These are phyloP conservation scores for Saxispiralis lemnorum DNA, from an alignment of 495 filamentous ascomycete species.

Conservation along the genomic window DNA sequence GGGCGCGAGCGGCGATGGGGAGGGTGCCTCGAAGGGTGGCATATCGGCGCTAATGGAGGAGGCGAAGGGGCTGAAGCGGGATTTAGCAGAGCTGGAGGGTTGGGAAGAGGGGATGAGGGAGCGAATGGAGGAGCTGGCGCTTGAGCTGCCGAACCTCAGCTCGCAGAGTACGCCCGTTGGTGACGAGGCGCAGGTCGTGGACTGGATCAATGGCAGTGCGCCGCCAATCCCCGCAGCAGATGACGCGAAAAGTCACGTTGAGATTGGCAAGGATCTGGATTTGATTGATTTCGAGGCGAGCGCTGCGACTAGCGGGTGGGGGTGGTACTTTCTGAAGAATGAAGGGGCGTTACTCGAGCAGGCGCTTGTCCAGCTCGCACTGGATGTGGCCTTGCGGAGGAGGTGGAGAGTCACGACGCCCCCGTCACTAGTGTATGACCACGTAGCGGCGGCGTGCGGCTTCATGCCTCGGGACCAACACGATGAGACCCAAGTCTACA, in stretches of 20 bases:
- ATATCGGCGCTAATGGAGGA: slow-evolving; percentile 41
- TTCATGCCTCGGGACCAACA: slow-evolving; percentile 84
- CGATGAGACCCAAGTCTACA: slow-evolving; percentile 81
- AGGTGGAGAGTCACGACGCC: slow-evolving; percentile 66
- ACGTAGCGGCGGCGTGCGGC: slow-evolving; percentile 77
- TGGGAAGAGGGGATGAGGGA: slow-evolving; percentile 40
- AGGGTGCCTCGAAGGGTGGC: slow-evolving; percentile 12
- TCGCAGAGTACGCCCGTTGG: slow-evolving; percentile 58
- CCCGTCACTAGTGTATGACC: slow-evolving; percentile 78
- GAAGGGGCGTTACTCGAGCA: slow-evolving; percentile 84
- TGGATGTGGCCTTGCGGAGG: slow-evolving; percentile 45
- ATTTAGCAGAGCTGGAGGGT: slow-evolving; percentile 40
- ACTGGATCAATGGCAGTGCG: slow-evolving; percentile 62
- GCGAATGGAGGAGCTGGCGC: slow-evolving; percentile 57
- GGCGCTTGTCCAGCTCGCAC: slow-evolving; percentile 72
- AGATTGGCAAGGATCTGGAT: slow-evolving; percentile 63
- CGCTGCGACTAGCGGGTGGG: slow-evolving; percentile 70
- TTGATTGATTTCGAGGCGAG: slow-evolving; percentile 74
- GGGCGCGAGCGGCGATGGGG: slow-evolving; percentile 13
- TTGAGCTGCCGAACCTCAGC: slow-evolving; percentile 74
- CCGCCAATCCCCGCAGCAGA: slow-evolving; percentile 35
- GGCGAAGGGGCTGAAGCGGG: slow-evolving; percentile 49
- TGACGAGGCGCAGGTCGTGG: slow-evolving; percentile 36
- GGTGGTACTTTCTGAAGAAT: slow-evolving; percentile 86
- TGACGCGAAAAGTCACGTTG: slow-evolving; percentile 39